Conservation (phyloP, 2,329 filamentous ascomycete genomes). For the Orbilia blumenaviensis region DNA sequence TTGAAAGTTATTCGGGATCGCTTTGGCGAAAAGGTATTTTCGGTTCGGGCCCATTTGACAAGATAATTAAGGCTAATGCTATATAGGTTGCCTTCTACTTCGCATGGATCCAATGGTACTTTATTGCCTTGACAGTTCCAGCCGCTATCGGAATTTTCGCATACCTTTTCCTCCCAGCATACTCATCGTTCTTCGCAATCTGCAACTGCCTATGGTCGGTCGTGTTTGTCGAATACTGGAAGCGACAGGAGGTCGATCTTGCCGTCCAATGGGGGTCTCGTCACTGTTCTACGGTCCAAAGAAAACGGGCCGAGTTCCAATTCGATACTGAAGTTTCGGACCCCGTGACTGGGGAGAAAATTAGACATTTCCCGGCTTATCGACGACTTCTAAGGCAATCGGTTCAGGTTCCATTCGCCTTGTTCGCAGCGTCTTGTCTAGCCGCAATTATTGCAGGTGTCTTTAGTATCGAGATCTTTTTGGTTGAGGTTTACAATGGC, state of each 20-base stretch:
- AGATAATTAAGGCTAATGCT: neutral
- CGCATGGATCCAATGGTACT: conserved; percentile 90
- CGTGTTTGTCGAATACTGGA: conserved; percentile 94
- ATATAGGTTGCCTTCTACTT: conserved; percentile 87
- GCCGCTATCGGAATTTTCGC: conserved; percentile 78
- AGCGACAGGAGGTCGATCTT: conserved; percentile 87
- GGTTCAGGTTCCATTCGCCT: conserved; percentile 83
- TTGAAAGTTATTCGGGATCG: conserved; percentile 78
- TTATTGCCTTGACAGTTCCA: conserved; percentile 82
- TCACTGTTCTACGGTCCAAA: conserved; percentile 81
- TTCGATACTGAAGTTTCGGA: conserved; percentile 81
- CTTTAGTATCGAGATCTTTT: conserved; percentile 94
- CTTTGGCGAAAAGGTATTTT: conserved; percentile 74
- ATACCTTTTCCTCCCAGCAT: conserved; percentile 85
- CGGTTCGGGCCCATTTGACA: too few relatives aligned
- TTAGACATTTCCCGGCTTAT: conserved; percentile 77
- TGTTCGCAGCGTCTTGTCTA: conserved; percentile 75
- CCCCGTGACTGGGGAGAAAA: conserved; percentile 79
- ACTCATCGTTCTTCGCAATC: conserved; percentile 81
- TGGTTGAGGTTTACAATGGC: conserved; percentile 90
- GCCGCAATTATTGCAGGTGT: conserved; percentile 84
- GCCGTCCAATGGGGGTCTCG: conserved; percentile 88
- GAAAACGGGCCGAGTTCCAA: conserved; percentile 76
- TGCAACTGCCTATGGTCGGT: conserved; percentile 86
- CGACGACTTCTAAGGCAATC: conserved; percentile 81